Percentiles rank a stretch among this genome's conserved stretches.
phyloP scores from a whole-genome alignment of 176 grass and related monocot species.

The Areca catechu region DNA sequence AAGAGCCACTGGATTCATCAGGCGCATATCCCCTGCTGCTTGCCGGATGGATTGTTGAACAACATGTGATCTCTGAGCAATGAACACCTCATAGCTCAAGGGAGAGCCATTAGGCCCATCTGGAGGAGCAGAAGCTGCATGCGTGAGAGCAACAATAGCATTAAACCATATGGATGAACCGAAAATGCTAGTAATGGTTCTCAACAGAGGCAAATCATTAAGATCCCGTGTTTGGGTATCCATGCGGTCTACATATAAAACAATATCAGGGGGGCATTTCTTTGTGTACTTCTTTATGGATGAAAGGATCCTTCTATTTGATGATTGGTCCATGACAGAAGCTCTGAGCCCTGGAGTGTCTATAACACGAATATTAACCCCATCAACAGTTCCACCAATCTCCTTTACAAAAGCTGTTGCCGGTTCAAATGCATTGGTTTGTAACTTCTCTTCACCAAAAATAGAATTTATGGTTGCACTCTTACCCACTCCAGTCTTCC shows the following conservation, averaged over 20 bases:
- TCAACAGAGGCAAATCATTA: constrained; percentile 47
- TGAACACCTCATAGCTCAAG: constrained; percentile 54
- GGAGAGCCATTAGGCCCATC: constrained; percentile 69
- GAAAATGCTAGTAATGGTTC: constrained; percentile 58
- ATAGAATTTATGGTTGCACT: constrained; percentile 93
- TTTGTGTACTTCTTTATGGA: constrained; percentile 72
- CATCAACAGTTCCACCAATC: constrained; percentile 54
- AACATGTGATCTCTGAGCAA: constrained; percentile 38
- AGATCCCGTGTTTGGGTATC: constrained; percentile 51
- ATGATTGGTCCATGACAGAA: constrained; percentile 44
- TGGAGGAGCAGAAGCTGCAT: constrained; percentile 59
- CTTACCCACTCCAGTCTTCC: constrained; percentile 86
- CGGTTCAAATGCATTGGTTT: constrained; percentile 53
- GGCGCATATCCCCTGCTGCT: constrained; percentile 41
- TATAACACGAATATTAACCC: constrained; percentile 60
- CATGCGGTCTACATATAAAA: constrained; percentile 85
- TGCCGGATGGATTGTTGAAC: constrained; percentile 61
- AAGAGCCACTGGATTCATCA: constrained; percentile 62
- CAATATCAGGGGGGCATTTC: constrained; percentile 60
- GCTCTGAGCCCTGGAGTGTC: constrained; percentile 83
- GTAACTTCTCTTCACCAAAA: constrained; percentile 59
- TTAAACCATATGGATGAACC: constrained; percentile 61
- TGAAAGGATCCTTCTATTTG: constrained; percentile 59
- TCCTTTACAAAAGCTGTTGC: constrained; percentile 49
- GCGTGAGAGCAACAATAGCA: constrained; percentile 63